Percentiles rank a stretch among this genome's conserved stretches.
Evolutionary conservation across 108 stramenopile species (phyloP).

Genomic region (Fragilariopsis cylindrus): DNA sequence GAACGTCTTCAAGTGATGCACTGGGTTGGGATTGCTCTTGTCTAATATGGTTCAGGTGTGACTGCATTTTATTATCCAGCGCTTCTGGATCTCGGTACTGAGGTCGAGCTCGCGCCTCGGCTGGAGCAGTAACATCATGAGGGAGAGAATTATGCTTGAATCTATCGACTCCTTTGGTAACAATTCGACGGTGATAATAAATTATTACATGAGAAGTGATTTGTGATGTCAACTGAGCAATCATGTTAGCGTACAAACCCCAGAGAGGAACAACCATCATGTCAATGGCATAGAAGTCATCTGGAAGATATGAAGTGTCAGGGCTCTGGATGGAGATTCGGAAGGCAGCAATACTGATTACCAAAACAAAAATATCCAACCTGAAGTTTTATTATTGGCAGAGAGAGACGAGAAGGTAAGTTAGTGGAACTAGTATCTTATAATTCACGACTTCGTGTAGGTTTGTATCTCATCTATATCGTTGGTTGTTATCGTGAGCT

Average conservation of each 20-base stretch:
- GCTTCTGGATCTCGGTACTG: background rate
- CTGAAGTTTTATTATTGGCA: no score
- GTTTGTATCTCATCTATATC: background rate
- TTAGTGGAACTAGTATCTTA: no score
- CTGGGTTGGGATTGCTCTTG: background rate
- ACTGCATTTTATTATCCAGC: background rate
- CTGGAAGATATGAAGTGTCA: slow-evolving; percentile 57
- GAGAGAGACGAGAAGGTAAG: no score
- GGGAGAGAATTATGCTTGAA: background rate
- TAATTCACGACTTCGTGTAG: background rate
- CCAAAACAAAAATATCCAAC: slow-evolving; percentile 75
- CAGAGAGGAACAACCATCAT: slow-evolving; percentile 76
- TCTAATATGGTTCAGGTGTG: background rate
- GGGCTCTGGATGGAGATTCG: slow-evolving; percentile 70
- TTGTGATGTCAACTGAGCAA: slow-evolving; percentile 76
- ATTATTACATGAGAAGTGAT: slow-evolving; percentile 80
- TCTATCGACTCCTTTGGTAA: slow-evolving; percentile 30
- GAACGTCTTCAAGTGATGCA: background rate
- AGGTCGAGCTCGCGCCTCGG: background rate
- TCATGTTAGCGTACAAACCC: slow-evolving; percentile 85
- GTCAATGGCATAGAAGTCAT: slow-evolving; percentile 65
- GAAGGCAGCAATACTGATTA: slow-evolving; percentile 71
- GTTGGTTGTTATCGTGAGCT: background rate
- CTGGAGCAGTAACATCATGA: background rate
- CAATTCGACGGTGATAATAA: slow-evolving; percentile 71